Percentiles rank a stretch among this genome's conserved stretches.
These are phyloP conservation scores for Solanum hybrid DNA, from an alignment of 305 asterid species.

Conservation along the genomic window DNA sequence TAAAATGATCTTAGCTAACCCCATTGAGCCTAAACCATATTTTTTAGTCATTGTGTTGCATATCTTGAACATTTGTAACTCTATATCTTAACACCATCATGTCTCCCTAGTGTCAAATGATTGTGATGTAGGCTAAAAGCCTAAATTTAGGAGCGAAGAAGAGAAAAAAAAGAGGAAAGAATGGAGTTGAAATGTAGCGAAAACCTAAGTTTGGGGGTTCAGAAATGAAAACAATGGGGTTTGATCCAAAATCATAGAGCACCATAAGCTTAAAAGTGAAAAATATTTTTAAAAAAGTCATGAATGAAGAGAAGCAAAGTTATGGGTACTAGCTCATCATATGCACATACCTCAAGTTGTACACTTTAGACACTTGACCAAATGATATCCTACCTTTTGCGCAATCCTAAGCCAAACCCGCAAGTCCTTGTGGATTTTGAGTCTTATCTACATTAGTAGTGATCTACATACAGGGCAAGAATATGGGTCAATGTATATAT, in stretches of 20 bases:
- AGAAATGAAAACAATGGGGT: background rate
- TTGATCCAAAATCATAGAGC: background rate
- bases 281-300: background rate
- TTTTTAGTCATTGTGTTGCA: no score
- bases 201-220: background rate
- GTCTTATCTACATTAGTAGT: no score
- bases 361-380: no score
- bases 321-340: background rate
- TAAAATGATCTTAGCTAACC: background rate
- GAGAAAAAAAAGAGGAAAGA: background rate
- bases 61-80: no score
- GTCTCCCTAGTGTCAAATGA: no score
- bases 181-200: background rate
- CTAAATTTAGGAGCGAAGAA: background rate
- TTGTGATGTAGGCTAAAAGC: no score
- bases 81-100: no score
- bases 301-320: background rate
- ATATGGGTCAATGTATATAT: no score
- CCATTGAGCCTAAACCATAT: background rate
- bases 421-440: background rate
- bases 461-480: no score
- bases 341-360: background rate
- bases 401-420: no score
- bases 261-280: background rate
- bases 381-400: no score